Evolutionary conservation across 371 early-diverging fungal species (phyloP), one percentile per base, ranked within the genome.

Genomic region (Smittium culicis): DNA sequence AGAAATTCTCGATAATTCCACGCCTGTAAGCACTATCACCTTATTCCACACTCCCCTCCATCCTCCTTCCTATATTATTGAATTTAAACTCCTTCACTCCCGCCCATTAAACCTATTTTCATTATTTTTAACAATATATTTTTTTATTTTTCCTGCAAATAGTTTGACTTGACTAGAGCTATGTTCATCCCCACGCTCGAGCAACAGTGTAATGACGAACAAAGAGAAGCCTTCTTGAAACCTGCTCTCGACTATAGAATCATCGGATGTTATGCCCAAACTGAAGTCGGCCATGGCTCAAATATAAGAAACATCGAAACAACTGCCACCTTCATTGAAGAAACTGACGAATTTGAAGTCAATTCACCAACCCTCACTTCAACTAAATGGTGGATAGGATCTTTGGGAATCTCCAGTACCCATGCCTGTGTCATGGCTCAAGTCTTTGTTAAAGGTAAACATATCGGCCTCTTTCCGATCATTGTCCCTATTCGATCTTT

Each of bases 311-410:
- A 88, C 1, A 81, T 94, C 57, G 93, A 93, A 74, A 94, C 94
- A 27, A 91, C 91, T 0, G 92, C 93, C 17, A 92, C 93, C 0
- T 93, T 82, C 66, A 75, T 87, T 54, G 79, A 81, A 14, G 88
- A 87, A 67, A 85, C 89, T 17, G 86, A 89, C 66, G 88, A 90
- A 74, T 93, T 86, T 66, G 92, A 89, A 67, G 78, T 94, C 66
- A 87, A 93, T 74, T 86, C 88, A 34, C 92, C 93, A 24, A 82
- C 81, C 17, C 75, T 92, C 56, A 86, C 91, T 54, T 75, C 90
- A 11, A 75, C 88, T 58, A 95, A 95, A 73, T 93, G 90, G 85
- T 95, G 96, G 96, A 87, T 90, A 61, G 95, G 95, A 61, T 88
- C 89, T 54, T 77, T 83, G 30, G 86, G 84, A 54, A 77, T 82